Evolutionary conservation across 2,329 filamentous ascomycete species (phyloP), one percentile per base, ranked within the genome.

Genomic region (Sphaerostilbella broomeana): DNA sequence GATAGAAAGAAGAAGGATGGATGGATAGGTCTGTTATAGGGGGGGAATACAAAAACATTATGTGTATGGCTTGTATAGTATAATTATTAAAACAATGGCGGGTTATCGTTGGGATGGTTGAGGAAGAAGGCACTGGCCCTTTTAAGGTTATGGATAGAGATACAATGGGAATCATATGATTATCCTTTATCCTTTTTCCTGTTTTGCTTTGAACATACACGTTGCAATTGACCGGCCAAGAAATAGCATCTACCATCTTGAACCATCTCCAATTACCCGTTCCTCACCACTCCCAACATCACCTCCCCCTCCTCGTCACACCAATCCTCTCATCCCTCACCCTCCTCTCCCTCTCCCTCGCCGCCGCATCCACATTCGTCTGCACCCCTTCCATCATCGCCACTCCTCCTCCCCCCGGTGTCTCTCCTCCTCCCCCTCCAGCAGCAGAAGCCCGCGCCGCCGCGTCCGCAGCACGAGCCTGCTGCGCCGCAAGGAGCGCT

Each of bases 321-420:
- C 62, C 62, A 36, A 67, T 65, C 37, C 64, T 55, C 29, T 65
- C 63, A 10, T 67, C 61, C 45, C 64, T 52, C n/a, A 44, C 51
- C 44, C 57, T 51, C 44, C 56, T 47, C 35, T 51, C 31, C 36
- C 51, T 47, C 40, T n/a, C n/a, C n/a, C 38, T 34, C 29, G 48
- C 48, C 19, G 54, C 51, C 20, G 38, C 32, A 28, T 56, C 50
- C 25, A 45, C 48, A 37, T 51, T 58, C 39, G 47, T 50, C 49
- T 54, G 51, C 18, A 58, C 51, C 8, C 52, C 56, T 37, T 56
- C 56, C 57, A 59, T 57, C 37, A 47, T 47, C 12, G 47, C 37
- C 39, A 45, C 32, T 11, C 26, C 37, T 35, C 46, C 32, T 30
- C 35, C 44, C 30, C 17, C 22, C 12, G 31, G 22, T 5, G 8